phyloP scores from a whole-genome alignment of 2,329 filamentous ascomycete species.

The Thelonectria discophora region DNA sequence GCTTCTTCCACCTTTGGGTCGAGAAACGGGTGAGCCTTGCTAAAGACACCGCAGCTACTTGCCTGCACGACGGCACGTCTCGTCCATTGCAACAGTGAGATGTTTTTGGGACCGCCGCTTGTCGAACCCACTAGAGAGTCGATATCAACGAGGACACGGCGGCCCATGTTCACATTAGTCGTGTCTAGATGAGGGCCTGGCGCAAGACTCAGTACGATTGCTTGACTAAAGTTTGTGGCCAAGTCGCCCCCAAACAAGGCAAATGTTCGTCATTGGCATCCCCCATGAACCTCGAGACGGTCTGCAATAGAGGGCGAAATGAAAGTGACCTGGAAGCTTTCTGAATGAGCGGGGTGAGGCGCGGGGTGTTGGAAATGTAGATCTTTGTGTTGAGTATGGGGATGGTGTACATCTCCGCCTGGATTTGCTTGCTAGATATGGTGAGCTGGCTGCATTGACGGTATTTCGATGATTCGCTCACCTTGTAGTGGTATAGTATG shows the following conservation, averaged over 20 bases:
- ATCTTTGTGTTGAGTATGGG: conserved; percentile 42
- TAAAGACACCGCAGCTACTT: conserved; percentile 32
- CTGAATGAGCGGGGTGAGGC: conserved; percentile 40
- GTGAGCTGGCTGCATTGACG: neutral
- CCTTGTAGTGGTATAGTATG: conserved; percentile 32
- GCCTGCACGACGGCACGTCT: conserved; percentile 30
- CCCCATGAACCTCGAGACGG: conserved; percentile 26
- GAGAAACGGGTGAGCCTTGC: conserved; percentile 29
- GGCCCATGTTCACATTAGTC: conserved; percentile 32
- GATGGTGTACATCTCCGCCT: conserved; percentile 42
- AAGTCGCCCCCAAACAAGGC: conserved; percentile 29
- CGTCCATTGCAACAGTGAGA: conserved; percentile 20
- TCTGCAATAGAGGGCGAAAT: conserved; percentile 43
- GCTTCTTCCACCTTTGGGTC: conserved; percentile 27
- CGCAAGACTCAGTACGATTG: conserved; percentile 21
- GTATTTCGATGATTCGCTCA: neutral
- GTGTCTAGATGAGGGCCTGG: conserved; percentile 26
- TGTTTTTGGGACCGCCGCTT: neutral
- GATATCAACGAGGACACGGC: conserved; percentile 23
- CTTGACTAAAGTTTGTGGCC: conserved; percentile 25
- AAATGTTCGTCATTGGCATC: conserved; percentile 15
- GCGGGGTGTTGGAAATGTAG: conserved; percentile 40
- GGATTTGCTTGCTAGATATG: conserved; percentile 20
- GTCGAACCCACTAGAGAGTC: neutral
- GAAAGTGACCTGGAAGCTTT: conserved; percentile 37